Conservation (phyloP, 371 early-diverging fungal species). For the Thermomucor indicae-seudaticae region DNA sequence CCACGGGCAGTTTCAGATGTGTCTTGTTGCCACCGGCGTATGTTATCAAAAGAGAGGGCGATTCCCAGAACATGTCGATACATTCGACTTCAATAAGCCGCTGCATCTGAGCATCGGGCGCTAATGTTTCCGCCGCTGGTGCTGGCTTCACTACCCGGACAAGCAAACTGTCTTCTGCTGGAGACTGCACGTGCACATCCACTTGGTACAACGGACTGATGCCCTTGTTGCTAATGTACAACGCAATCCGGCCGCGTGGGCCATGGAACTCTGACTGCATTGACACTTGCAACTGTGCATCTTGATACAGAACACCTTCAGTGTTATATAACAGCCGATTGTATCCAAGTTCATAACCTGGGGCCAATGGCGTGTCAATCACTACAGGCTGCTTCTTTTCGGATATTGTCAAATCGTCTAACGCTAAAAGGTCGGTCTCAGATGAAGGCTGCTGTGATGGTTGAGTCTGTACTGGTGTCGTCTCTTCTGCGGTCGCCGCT, state of each 20-base stretch:
- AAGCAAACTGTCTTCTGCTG: slow-evolving; percentile 13
- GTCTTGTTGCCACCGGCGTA: slow-evolving; percentile 56
- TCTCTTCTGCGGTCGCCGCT: not conserved
- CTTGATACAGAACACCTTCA: slow-evolving; percentile 91
- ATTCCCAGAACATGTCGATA: slow-evolving; percentile 43
- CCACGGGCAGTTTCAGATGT: slow-evolving; percentile 73
- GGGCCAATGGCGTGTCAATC: slow-evolving; percentile 31
- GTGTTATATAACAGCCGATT: slow-evolving; percentile 55
- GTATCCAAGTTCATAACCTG: slow-evolving; percentile 56
- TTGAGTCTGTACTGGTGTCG: slow-evolving; percentile 1
- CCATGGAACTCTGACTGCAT: slow-evolving; percentile 87
- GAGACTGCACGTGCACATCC: too few relatives aligned
- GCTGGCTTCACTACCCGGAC: slow-evolving; percentile 14
- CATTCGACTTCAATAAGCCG: slow-evolving; percentile 75
- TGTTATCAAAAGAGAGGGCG: slow-evolving; percentile 62
- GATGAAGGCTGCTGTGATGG: not conserved
- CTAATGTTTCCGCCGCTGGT: not conserved
- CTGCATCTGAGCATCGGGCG: slow-evolving; percentile 66
- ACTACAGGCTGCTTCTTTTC: not conserved
- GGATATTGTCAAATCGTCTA: slow-evolving; percentile 27
- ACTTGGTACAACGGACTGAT: slow-evolving; percentile 17
- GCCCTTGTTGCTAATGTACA: slow-evolving; percentile 88
- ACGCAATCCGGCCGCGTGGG: slow-evolving; percentile 78
- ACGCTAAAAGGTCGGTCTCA: slow-evolving; percentile 25
- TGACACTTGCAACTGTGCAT: slow-evolving; percentile 80